These are phyloP conservation scores for Tricholoma saponaceum DNA, from an alignment of 768 basidiomycete genomes.

Conservation along the genomic window DNA sequence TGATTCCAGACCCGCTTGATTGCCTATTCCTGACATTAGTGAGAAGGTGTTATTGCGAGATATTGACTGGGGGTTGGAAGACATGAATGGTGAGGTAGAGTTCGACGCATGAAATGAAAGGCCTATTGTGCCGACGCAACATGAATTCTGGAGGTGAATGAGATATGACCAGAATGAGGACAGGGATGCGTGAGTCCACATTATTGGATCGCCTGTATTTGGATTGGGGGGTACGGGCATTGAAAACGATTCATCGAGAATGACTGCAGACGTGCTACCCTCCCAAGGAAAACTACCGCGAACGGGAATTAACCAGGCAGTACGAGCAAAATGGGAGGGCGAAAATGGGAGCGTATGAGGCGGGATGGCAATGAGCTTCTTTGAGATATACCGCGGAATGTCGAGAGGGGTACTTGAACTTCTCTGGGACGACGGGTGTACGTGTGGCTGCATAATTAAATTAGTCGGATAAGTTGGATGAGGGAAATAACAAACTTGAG, in stretches of 20 bases:
- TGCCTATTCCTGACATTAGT: neutral
- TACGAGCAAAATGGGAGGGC: conserved; percentile 32
- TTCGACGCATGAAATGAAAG: conserved; percentile 39
- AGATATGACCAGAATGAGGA: conserved; percentile 49
- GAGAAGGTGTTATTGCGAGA: neutral
- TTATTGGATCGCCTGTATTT: conserved; percentile 24
- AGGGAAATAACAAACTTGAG: conserved; percentile 37
- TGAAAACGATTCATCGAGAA: conserved; percentile 28
- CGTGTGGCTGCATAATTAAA: conserved; percentile 29
- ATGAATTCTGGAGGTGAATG: conserved; percentile 30
- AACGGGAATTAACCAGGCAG: conserved; percentile 56
- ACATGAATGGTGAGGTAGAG: neutral
- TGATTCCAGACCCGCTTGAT: neutral
- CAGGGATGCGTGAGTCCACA: conserved; percentile 44
- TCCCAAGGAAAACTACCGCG: conserved; percentile 50
- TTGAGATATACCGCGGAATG: conserved; percentile 30
- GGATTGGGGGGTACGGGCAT: conserved; percentile 17
- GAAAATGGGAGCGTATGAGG: conserved; percentile 26
- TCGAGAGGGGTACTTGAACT: conserved; percentile 16
- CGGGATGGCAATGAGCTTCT: conserved; percentile 31
- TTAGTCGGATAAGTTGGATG: conserved; percentile 14
- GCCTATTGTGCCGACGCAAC: conserved; percentile 41
- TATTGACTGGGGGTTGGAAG: neutral
- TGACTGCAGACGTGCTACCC: conserved; percentile 35
- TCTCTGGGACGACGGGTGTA: conserved; percentile 24